Conservation (phyloP, 139 green algal species). For the Dunaliella primolecta region DNA sequence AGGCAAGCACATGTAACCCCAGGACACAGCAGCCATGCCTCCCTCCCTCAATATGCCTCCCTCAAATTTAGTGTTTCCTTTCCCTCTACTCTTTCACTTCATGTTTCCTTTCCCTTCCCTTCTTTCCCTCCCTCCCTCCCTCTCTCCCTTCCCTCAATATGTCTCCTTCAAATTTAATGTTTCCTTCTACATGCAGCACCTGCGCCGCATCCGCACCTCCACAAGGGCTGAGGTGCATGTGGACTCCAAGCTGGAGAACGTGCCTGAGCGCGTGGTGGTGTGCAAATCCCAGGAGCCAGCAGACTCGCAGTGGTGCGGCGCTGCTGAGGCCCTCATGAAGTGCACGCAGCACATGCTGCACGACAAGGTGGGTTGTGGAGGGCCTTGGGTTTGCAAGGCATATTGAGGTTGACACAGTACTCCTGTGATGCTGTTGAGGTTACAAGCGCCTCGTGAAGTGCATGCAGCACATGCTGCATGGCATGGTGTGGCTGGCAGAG, state of each 20-base stretch:
- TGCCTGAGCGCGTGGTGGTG: background rate
- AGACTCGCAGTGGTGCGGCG: conserved; percentile 11
- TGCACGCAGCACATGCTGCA: background rate
- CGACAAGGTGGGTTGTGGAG: background rate
- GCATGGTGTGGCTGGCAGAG: conserved; percentile 13
- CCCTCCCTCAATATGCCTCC: too few species aligned
- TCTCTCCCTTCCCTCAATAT: too few species aligned
- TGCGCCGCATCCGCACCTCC: conserved; percentile 1
- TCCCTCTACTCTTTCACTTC: too few species aligned
- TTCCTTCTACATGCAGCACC: conserved; percentile 11
- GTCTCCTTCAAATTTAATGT: too few species aligned
- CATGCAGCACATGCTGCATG: background rate
- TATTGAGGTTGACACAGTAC: background rate
- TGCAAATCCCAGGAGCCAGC: background rate
- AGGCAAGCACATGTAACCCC: too few species aligned
- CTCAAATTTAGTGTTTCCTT: too few species aligned
- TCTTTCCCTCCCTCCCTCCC: too few species aligned
- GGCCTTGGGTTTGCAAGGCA: too few species aligned
- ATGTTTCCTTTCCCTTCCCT: too few species aligned
- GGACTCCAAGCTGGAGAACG: background rate
- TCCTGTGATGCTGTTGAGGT: background rate
- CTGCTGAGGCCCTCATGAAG: conserved; percentile 21
- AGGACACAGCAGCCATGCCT: too few species aligned
- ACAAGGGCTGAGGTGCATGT: conserved; percentile 16
- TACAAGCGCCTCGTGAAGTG: conserved; percentile 8